A percentile compares a stretch with the other conserved stretches of the same genome.
Evolutionary conservation across 306 rosid genomes (phyloP).

Genomic region (Medicago ruthenica): DNA sequence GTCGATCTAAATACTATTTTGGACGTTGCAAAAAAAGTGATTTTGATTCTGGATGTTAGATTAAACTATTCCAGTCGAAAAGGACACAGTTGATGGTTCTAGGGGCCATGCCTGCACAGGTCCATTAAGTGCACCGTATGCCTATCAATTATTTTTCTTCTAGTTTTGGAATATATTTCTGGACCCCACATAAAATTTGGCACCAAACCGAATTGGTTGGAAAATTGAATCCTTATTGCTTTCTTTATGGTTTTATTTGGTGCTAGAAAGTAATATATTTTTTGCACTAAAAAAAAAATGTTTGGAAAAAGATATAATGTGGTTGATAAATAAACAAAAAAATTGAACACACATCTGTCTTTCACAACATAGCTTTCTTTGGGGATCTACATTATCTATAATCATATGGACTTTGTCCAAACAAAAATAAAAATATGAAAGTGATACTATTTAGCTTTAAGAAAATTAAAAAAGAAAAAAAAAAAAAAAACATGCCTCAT

Average conservation of each 20-base stretch:
- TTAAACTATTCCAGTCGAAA: conserved; percentile 43
- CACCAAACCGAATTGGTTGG: conserved; percentile 24
- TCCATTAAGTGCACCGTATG: conserved; percentile 24
- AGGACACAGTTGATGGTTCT: conserved; percentile 47
- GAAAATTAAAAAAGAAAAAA: too few relatives aligned
- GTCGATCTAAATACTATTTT: conserved; percentile 43
- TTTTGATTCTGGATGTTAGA: conserved; percentile 42
- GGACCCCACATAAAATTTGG: conserved; percentile 46
- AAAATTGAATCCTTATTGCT: conserved; percentile 14
- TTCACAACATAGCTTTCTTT: not conserved
- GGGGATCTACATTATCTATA: not conserved
- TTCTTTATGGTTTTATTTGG: conserved; percentile 5
- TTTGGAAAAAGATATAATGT: not conserved
- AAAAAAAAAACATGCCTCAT: conserved; percentile 13
- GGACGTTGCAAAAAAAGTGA: conserved; percentile 42
- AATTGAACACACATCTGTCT: not conserved
- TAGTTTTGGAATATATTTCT: conserved; percentile 36
- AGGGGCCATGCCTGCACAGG: conserved; percentile 41
- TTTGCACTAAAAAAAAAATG: not conserved
- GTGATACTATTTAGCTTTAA: conserved; percentile 1
- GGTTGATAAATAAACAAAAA: not conserved
- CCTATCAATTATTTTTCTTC: conserved; percentile 30
- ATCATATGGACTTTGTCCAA: too few relatives aligned
- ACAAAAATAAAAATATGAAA: not conserved
- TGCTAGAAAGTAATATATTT: not conserved